These are phyloP conservation scores for Pseudocercospora crystallina DNA, from an alignment of 2,329 filamentous ascomycete genomes.

Conservation along the genomic window DNA sequence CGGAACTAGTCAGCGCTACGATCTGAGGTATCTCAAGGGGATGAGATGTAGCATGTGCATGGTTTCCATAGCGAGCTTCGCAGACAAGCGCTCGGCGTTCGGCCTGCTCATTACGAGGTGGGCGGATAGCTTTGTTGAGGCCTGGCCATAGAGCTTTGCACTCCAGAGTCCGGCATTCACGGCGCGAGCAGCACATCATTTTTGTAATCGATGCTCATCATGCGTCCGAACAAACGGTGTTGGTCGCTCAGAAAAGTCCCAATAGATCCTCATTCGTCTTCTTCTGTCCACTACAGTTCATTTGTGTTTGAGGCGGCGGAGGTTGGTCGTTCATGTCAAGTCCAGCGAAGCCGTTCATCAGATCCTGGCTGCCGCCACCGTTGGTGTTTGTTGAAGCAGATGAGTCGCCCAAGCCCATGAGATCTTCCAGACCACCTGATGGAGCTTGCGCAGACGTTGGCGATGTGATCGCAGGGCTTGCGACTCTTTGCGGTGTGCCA, in stretches of 20 bases:
- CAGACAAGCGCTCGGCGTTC: too few species aligned
- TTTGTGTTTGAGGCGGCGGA: slow-evolving; percentile 64
- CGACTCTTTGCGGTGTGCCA: slow-evolving; percentile 67
- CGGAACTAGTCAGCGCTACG: too few species aligned
- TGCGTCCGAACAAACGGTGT: too few species aligned
- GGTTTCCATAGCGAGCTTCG: too few species aligned
- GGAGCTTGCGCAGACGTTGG: slow-evolving; percentile 41
- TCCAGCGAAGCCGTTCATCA: slow-evolving; percentile 81
- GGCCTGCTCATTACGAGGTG: too few species aligned
- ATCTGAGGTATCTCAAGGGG: too few species aligned
- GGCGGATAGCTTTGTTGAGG: too few species aligned
- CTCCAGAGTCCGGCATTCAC: too few species aligned
- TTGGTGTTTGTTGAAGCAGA: slow-evolving; percentile 29
- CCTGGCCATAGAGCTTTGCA: too few species aligned
- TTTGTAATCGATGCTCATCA: too few species aligned
- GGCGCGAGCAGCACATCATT: too few species aligned
- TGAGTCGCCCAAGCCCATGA: slow-evolving; percentile 65
- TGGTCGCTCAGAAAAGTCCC: slow-evolving; percentile 49
- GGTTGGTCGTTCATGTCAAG: slow-evolving; percentile 72
- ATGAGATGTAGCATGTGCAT: too few species aligned
- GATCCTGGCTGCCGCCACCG: slow-evolving; percentile 46
- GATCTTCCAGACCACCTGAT: slow-evolving; percentile 71
- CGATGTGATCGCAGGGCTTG: slow-evolving; percentile 57
- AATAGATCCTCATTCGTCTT: slow-evolving; percentile 55
- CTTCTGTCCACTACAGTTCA: slow-evolving; percentile 47